Evolutionary conservation across 2,329 filamentous ascomycete genomes (phyloP).

Genomic region (Penicillium sp.): DNA sequence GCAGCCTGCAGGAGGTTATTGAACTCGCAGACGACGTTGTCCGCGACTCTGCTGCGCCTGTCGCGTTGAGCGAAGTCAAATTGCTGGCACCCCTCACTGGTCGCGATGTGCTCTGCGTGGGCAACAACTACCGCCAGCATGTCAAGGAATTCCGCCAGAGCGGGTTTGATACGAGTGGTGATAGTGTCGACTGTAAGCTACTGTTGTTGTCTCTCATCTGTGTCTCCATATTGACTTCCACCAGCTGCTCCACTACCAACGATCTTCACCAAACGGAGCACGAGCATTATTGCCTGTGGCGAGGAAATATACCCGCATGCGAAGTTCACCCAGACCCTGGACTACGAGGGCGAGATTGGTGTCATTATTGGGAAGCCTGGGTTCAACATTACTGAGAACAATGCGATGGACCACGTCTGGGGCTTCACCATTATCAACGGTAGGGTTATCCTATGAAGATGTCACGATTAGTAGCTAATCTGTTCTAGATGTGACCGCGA

Average conservation of each 20-base stretch:
- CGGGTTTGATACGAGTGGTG: constrained; percentile 61
- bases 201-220: background rate
- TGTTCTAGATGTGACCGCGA: constrained; percentile 52
- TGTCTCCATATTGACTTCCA: background rate
- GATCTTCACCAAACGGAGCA: constrained; percentile 61
- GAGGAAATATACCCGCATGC: constrained; percentile 54
- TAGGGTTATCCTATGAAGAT: background rate
- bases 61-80: constrained; percentile 41
- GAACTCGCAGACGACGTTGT: constrained; percentile 50
- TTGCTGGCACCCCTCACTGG: constrained; percentile 54
- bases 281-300: constrained; percentile 56
- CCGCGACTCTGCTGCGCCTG: constrained; percentile 33
- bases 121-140: constrained; percentile 64
- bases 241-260: constrained; percentile 57
- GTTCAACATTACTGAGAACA: constrained; percentile 47
- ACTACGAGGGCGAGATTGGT: constrained; percentile 63
- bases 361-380: constrained; percentile 59
- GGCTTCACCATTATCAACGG: constrained; percentile 62
- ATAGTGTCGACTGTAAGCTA: constrained; percentile 42
- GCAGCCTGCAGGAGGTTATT: constrained; percentile 58
- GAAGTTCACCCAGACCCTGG: constrained; percentile 55
- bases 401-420: constrained; percentile 59
- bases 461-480: background rate
- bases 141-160: constrained; percentile 62
- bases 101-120: constrained; percentile 59